Evolutionary conservation across 1,139 yeast genomes (phyloP).

Genomic region (Waltiozyma sp.): DNA sequence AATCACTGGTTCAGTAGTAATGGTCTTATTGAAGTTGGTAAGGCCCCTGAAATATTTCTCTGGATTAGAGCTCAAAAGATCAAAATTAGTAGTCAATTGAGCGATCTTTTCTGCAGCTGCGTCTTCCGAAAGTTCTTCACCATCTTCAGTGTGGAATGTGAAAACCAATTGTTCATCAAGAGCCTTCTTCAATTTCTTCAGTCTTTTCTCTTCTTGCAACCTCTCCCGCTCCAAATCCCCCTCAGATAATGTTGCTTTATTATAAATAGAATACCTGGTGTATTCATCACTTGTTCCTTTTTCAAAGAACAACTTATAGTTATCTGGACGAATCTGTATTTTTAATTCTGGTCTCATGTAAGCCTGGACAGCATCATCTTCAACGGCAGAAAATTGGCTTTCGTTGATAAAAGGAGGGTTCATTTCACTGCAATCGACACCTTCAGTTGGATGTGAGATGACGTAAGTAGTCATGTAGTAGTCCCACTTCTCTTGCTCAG

Average conservation of each 20-base stretch:
- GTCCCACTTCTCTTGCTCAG: slow-evolving; percentile 77
- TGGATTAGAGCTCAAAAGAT: not conserved
- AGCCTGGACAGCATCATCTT: slow-evolving; percentile 33
- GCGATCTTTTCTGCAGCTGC: slow-evolving; percentile 3
- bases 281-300: slow-evolving; percentile 76
- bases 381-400: slow-evolving; percentile 24
- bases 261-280: slow-evolving; percentile 42
- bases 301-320: slow-evolving; percentile 75
- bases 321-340: slow-evolving; percentile 70
- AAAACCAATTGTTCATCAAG: slow-evolving; percentile 20
- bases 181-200: slow-evolving; percentile 14
- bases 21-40: not conserved
- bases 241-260: slow-evolving; percentile 6
- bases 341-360: slow-evolving; percentile 60
- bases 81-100: not conserved
- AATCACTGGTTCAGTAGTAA: not conserved
- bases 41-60: not conserved
- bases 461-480: slow-evolving; percentile 87
- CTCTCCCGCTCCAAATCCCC: slow-evolving; percentile 1
- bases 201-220: slow-evolving; percentile 3
- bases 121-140: slow-evolving; percentile 13
- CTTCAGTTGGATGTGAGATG: slow-evolving; percentile 96
- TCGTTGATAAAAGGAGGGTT: slow-evolving; percentile 64
- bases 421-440: slow-evolving; percentile 74
- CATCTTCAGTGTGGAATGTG: slow-evolving; percentile 2